Evolutionary conservation across 2,329 filamentous ascomycete genomes (phyloP), one percentile per base, ranked within the genome.

Genomic region (Zymoseptoria pseudotritici): DNA sequence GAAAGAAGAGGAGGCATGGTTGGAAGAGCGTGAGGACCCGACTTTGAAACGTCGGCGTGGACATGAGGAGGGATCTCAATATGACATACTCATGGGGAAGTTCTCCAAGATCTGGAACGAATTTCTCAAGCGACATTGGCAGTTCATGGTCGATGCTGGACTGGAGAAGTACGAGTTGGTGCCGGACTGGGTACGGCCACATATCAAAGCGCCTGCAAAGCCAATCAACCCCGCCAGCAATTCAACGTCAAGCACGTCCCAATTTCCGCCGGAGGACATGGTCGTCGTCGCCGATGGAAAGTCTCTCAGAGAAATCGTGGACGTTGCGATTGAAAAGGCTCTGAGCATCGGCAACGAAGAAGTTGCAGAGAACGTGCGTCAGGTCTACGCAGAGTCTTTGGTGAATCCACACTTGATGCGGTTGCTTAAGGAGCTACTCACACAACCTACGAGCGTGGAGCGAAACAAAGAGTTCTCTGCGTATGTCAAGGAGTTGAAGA

Each of bases 311-410:
- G 52, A 53, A 42, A 52, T 21, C n/a, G 55, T 22, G 26, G 55
- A 57, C 8, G 51, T 53, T 29, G 49, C 36, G 55, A 50, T 50
- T 29, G 42, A 52, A 29, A 52, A 57, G 31, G 55, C 49, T 93
- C 75, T 97, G 93, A 79, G 97, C 97, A 79, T 97, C 97, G 70
- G 92, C 92, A 76, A 97, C 97, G 17, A 97, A 46, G 36, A 46
- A 46, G 36, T 46, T 46, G 36, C 36, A 11, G 36, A 46, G 17
- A 46, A 46, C 5, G 36, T 46, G 13, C 36, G 36, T 7, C 36
- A 46, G 36, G 13, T 46, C 36, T 46, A 46, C 36, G 36, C 36
- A 13, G 36, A 46, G 36, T 46, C 36, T 46, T n/a, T 46, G 36
- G 36, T 17, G 13, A 46, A 46, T 11, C 36, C 36, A 46, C 36